phyloP scores from a whole-genome alignment of 2,329 filamentous ascomycete genomes.

The Microcyclospora tardicrescens region DNA sequence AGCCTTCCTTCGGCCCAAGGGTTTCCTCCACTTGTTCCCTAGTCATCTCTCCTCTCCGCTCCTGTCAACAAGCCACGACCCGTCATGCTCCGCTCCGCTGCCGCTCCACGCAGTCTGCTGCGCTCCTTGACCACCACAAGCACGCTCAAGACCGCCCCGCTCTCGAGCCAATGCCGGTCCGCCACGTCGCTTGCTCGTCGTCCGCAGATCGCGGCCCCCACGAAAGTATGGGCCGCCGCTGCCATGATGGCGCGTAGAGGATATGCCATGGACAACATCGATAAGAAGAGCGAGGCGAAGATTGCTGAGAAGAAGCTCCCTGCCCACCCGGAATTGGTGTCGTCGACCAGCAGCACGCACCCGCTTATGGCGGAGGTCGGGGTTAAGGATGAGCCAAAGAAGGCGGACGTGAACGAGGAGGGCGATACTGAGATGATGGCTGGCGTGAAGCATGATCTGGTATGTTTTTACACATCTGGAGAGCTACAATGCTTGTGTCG shows the following conservation, averaged over 20 bases:
- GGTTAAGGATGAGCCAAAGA: neutral
- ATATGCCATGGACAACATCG: no score
- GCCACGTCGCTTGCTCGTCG: no score
- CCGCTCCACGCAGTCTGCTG: constrained; percentile 28
- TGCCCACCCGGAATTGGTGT: constrained; percentile 47
- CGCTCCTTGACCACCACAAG: constrained; percentile 23
- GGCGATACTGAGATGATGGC: constrained; percentile 34
- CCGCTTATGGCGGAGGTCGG: constrained; percentile 29
- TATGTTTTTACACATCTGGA: constrained; percentile 5
- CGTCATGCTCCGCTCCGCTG: constrained; percentile 32
- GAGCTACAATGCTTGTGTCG: neutral
- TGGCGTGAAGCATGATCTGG: constrained; percentile 28
- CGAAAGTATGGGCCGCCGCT: no score
- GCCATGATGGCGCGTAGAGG: no score
- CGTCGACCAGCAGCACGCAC: constrained; percentile 40
- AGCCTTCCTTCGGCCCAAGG: neutral
- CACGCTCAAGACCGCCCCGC: constrained; percentile 1
- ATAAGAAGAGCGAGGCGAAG: constrained; percentile 40
- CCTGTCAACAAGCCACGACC: neutral
- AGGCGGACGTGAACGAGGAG: constrained; percentile 15
- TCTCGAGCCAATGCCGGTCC: no score
- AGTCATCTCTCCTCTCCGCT: constrained; percentile 6
- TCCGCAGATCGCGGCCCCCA: no score
- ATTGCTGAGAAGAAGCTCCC: constrained; percentile 44
- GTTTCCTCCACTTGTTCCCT: neutral